A percentile compares a stretch with the other conserved stretches of the same genome.
These are phyloP conservation scores for Talaromyces albobiverticillius DNA, from an alignment of 2,329 filamentous ascomycete species.

Conservation along the genomic window DNA sequence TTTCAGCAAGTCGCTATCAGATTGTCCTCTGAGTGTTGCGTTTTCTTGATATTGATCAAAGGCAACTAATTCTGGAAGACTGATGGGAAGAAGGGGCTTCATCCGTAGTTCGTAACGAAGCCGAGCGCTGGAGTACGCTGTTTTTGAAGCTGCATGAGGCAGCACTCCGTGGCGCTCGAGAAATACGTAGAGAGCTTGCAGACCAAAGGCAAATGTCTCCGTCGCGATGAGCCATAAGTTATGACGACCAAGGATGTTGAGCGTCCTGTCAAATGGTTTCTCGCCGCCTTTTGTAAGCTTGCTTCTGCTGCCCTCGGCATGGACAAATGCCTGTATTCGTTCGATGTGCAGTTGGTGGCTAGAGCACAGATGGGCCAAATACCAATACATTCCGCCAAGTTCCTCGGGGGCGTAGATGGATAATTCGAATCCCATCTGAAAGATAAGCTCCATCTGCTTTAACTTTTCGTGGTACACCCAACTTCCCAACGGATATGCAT, in stretches of 20 bases:
- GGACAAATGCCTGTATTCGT: constrained; percentile 67
- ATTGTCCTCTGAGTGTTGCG: constrained; percentile 42
- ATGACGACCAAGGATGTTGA: constrained; percentile 57
- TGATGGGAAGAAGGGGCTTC: constrained; percentile 73
- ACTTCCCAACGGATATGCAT: constrained; percentile 72
- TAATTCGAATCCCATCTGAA: constrained; percentile 92
- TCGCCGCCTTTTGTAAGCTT: constrained; percentile 23
- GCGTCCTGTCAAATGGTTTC: constrained; percentile 34
- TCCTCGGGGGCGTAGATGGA: constrained; percentile 86
- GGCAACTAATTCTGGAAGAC: constrained; percentile 64
- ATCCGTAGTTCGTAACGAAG: constrained; percentile 81
- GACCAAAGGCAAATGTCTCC: constrained; percentile 51
- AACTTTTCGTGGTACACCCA: constrained; percentile 92
- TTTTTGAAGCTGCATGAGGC: constrained; percentile 46
- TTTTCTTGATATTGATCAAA: constrained; percentile 59
- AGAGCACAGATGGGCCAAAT: constrained; percentile 71
- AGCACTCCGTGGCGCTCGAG: constrained; percentile 57
- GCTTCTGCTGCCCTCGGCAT: constrained; percentile 29
- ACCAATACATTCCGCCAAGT: constrained; percentile 85
- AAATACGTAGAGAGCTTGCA: constrained; percentile 62
- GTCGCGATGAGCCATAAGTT: constrained; percentile 65
- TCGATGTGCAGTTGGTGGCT: constrained; percentile 68
- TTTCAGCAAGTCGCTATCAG: constrained; percentile 38
- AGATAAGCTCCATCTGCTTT: constrained; percentile 78
- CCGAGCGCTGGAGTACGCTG: constrained; percentile 64